phyloP scores from a whole-genome alignment of 2,329 filamentous ascomycete genomes.

The Fusarium sp. region DNA sequence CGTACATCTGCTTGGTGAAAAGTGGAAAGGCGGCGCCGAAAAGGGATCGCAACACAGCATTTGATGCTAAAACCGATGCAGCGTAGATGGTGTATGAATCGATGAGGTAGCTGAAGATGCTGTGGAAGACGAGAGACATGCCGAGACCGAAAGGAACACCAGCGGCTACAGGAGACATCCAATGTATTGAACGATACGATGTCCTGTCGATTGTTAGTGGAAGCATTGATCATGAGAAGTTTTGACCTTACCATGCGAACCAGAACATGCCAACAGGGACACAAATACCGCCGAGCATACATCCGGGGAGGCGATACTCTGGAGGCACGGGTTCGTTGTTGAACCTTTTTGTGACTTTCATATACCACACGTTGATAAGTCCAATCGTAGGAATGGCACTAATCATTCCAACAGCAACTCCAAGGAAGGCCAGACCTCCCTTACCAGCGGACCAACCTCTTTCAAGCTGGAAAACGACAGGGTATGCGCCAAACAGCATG shows the following conservation, averaged over 20 bases:
- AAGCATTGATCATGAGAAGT: fast-evolving
- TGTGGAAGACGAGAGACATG: slow-evolving; percentile 71
- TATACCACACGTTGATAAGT: slow-evolving; percentile 64
- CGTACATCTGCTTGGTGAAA: slow-evolving; percentile 42
- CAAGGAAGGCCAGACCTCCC: slow-evolving; percentile 70
- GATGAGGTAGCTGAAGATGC: slow-evolving; percentile 73
- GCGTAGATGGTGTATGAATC: slow-evolving; percentile 80
- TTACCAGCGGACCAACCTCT: slow-evolving; percentile 67
- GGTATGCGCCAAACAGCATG: slow-evolving; percentile 64
- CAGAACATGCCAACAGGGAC: slow-evolving; percentile 71
- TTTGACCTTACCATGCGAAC: slow-evolving; percentile 67
- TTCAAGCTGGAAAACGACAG: slow-evolving; percentile 68
- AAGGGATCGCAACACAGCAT: slow-evolving; percentile 29
- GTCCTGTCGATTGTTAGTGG: slow-evolving; percentile 22
- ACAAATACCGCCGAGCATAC: slow-evolving; percentile 66
- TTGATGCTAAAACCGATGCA: slow-evolving; percentile 76
- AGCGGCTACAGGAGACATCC: slow-evolving; percentile 60
- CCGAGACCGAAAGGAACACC: slow-evolving; percentile 64
- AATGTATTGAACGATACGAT: slow-evolving; percentile 57
- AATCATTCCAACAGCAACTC: slow-evolving; percentile 72
- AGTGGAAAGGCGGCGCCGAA: slow-evolving; percentile 40
- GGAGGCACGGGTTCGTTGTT: slow-evolving; percentile 67
- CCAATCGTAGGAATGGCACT: slow-evolving; percentile 62
- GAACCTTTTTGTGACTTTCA: slow-evolving; percentile 50
- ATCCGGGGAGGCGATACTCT: slow-evolving; percentile 69